Evolutionary conservation across 495 filamentous ascomycete species (phyloP), one percentile per base, ranked within the genome.

Genomic region (Bryoglossum gracile): DNA sequence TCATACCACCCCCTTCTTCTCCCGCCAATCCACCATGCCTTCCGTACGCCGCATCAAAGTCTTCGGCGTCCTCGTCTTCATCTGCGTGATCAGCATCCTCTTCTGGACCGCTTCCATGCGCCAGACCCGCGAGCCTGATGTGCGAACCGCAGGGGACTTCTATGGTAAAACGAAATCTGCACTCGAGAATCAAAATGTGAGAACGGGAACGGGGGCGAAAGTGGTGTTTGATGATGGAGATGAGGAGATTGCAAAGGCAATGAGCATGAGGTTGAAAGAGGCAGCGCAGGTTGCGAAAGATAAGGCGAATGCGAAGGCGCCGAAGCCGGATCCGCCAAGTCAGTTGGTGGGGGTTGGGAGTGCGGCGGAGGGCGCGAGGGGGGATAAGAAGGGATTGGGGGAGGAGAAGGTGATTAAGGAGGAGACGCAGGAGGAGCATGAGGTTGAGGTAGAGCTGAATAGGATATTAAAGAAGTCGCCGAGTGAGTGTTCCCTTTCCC

Each of bases 381-480:
- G 57, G n/a, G 76, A 86, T 35, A 86, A 87, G 59, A 77, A 76
- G 63, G 50, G 51, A 36, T 48, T 50, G 42, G 43, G 46, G 38
- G 59, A 56, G 23, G 57, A 67, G 26, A 55, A 65, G 32, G 64
- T 73, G 17, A 62, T 58, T 2, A 74, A 74, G 53, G 59, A 66
- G 17, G 72, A 79, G 61, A 72, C 69, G 13, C 60, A 75, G 41
- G 77, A 80, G 55, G 78, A 84, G 24, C 70, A 70, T 21, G 69
- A 73, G 22, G 66, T 77, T 1, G 76, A 83, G 61, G 62, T 53
- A 3, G 83, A 86, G 68, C 62, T 95, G 54, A 83, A 85, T 60
- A 62, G 58, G 13, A 90, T 95, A 37, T 65, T 94, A 46, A 90
- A 90, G 70, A 80, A 79, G 50, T 78, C 86, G 21, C 87, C 89